phyloP scores from a whole-genome alignment of 2,329 filamentous ascomycete species.

The Colletotrichum orbiculare region DNA sequence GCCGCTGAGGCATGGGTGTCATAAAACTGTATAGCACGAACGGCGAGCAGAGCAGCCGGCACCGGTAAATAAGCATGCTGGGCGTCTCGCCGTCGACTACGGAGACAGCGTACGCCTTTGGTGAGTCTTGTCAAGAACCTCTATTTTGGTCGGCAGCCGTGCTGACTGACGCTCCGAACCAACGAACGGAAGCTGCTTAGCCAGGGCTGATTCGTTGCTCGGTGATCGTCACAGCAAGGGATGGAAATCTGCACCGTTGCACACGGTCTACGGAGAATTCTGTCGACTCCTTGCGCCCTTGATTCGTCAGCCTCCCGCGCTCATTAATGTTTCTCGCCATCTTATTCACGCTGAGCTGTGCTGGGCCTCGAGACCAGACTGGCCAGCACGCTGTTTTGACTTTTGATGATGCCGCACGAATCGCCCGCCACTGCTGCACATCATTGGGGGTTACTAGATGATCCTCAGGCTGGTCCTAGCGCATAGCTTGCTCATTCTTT shows the following conservation, averaged over 20 bases:
- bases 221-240: slow-evolving; percentile 23
- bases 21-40: neutral
- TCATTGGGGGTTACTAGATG: slow-evolving; percentile 33
- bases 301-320: slow-evolving; percentile 17
- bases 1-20: slow-evolving; percentile 1
- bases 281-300: slow-evolving; percentile 12
- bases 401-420: slow-evolving; percentile 35
- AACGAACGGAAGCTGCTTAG: slow-evolving; percentile 12
- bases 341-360: slow-evolving; percentile 7
- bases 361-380: slow-evolving; percentile 17
- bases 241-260: slow-evolving; percentile 13
- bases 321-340: slow-evolving; percentile 8
- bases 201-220: slow-evolving; percentile 27
- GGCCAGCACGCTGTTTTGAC: slow-evolving; percentile 23
- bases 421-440: slow-evolving; percentile 36
- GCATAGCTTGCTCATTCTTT: slow-evolving; percentile 20
- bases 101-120: neutral
- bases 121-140: slow-evolving; percentile 3
- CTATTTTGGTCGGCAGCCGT: slow-evolving; percentile 29
- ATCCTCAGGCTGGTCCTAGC: slow-evolving; percentile 32
- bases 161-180: slow-evolving; percentile 14
- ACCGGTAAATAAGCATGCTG: neutral
- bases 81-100: slow-evolving; percentile 26
- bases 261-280: slow-evolving; percentile 11
- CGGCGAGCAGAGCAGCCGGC: neutral